Evolutionary conservation across 129 eudicot genomes (phyloP).

Genomic region (Oenanthe sinensis): DNA sequence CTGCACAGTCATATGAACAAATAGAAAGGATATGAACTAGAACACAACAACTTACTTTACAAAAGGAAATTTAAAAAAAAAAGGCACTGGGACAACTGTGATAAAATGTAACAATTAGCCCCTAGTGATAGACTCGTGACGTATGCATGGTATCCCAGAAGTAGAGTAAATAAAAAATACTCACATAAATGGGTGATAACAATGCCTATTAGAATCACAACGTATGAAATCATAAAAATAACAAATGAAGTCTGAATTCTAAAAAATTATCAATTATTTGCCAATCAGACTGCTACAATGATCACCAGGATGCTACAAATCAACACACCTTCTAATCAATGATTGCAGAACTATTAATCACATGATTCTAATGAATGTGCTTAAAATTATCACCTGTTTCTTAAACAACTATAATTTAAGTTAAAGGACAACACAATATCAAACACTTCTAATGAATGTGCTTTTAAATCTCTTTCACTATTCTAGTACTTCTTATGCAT

Average conservation of each 20-base stretch:
- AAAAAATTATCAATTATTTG: neutral
- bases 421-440: neutral
- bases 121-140: neutral
- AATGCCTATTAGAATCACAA: neutral
- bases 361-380: neutral
- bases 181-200: neutral
- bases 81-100: neutral
- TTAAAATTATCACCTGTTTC: too few species aligned
- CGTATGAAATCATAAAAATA: neutral
- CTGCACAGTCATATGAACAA: conserved; percentile 25
- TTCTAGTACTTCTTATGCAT: neutral
- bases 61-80: neutral
- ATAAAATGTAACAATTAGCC: neutral
- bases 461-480: neutral
- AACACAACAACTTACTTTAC: neutral
- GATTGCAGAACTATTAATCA: neutral
- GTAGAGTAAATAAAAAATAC: neutral
- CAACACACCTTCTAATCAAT: neutral
- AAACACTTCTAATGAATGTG: neutral
- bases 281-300: neutral
- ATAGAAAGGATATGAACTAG: neutral
- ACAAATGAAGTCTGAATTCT: neutral
- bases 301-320: neutral
- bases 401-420: neutral
- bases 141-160: neutral